Evolutionary conservation across 2,329 filamentous ascomycete species (phyloP), one percentile per base, ranked within the genome.

Genomic region (Cladosporium sphaerospermum): DNA sequence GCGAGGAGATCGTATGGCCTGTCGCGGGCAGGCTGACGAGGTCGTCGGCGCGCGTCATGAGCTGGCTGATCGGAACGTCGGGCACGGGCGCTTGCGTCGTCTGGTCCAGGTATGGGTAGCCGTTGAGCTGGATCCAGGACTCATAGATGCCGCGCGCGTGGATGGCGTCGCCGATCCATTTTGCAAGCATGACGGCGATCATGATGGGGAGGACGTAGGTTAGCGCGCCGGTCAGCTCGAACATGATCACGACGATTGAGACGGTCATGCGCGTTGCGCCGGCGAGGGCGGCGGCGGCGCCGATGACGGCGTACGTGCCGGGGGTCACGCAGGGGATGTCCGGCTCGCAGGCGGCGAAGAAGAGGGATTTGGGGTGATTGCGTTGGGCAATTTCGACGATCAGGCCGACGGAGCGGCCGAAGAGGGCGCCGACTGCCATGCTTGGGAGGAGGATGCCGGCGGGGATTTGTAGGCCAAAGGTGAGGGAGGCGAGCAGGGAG

Each of bases 181-280:
- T 99, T 57, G 88, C 88, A 42, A 97, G 79, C 91, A 99, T 95
- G 65, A 99, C 93, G 41, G 91, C 90, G 59, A 99, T 88, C 93
- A 99, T 99, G 70, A 97, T 99, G 52, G 93, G 93, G 7, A 99
- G 82, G 45, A 99, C 92, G 67, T 97, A 97, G 1, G 90, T 95
- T 28, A 99, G 79, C 1, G 93, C 93, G 49, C 93, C 93, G 0
- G 93, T 99, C 53, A 99, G 84, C 74, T 99, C 93, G 66, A 99
- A 99, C 87, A 96, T 96, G 73, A 99, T 99, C 64, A 97, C 93
- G 4, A 99, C 92, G 60, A 99, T 96, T 10, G 91, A 96, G 9
- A 96, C 90, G 0, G 93, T 99, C 84, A 99, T 95, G 61, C 92
- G 83, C 14, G 92, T 97, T 34, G 95, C 89, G 45, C 93, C 93